Base-by-base conservation (phyloP, 2,329 filamentous ascomycete genomes). In the Aspergillus transmontanensis region DNA sequence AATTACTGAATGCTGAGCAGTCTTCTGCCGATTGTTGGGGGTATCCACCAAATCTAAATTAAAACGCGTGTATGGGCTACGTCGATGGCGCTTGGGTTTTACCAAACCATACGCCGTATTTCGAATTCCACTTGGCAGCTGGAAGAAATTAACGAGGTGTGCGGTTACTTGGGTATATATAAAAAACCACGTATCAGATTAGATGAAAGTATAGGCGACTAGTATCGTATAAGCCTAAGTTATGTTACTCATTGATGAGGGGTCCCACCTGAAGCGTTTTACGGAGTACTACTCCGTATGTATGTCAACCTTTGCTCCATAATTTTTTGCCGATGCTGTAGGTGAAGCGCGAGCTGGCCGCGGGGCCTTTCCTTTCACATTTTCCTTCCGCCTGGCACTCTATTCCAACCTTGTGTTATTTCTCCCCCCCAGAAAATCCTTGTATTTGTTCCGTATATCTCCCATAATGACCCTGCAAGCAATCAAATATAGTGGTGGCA, bases 401-500 rank as follows among this genome's bases (percentile, higher is more conserved):
- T 46, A 12, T 16, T 26, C 6, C 3, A 19, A 7, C 23, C n/a
- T 26, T 26, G 10, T 23, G 28, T 26, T 4, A 7, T 48, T 7
- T 16, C 21, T 23, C 23, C 7, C 23, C 23, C 12, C 23, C 45
- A 48, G 23, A 48, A 30, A 23, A 34, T 32, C 16, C 10, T 51
- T 32, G 11, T 50, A 19, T 10, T 19, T 26, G 9, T n/a, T 32
- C 23, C 45, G n/a, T 12, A 32, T 16, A 9, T 32, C 10, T n/a
- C 19, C 12, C 21, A 54, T 12, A n/a, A 81, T 80, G 75, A 84
- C 86, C 48, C 81, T 89, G 61, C 82, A 89, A 76, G 86, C 87
- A 23, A 89, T 89, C 73, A 85, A 83, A 71, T 89, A 89, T 75
- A 75, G 78, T 48, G 78, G 80, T 51, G 86, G 85, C 58, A 78